Evolutionary conservation across 139 green algal genomes (phyloP), one percentile per base, ranked within the genome.

Genomic region (Chlorella vulgaris): DNA sequence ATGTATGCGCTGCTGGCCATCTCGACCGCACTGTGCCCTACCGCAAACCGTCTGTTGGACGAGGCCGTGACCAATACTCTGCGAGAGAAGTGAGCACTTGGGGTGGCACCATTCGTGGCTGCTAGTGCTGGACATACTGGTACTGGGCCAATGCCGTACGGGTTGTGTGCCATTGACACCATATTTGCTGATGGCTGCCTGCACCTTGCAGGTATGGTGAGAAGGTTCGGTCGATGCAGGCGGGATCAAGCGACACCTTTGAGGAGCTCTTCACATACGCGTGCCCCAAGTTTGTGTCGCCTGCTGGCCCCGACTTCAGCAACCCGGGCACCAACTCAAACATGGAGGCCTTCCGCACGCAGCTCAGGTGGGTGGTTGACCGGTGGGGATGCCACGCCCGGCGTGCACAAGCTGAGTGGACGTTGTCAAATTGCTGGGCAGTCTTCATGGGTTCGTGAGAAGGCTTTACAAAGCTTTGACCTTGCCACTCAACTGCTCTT

Each of bases 201-300:
- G 6, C 28, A 22, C 61, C 29, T 31, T n/a, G 51, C 82, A 91
- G 87, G 82, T 88, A 94, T 62, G 85, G 81, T 39, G 95, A 98
- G 40, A 97, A 98, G 89, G 92, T 96, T 63, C 53, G 80, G n/a
- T 62, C 78, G 24, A 95, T 97, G 89, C 53, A 33, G 15, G 35
- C 68, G 39, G 85, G 91, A 2, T 84, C 83, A 13, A 84, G 84
- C 33, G 85, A 88, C 35, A 76, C 92, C 5, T 98, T 92, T 75
- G 95, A 99, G 83, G 96, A 98, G 82, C 89, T 98, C 7, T 99
- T 99, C 86, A 90, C 88, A 6, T 98, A 97, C 81, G 92, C 90
- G 28, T 99, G 96, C 88, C 97, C 97, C 83, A 99, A 98, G 88
- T 99, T 99, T 88, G 91, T 98, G 76, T 95, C 91, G 2, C 65